Conservation (phyloP, 1,284 basidiomycete species). For the Veloboletus limbatus region DNA sequence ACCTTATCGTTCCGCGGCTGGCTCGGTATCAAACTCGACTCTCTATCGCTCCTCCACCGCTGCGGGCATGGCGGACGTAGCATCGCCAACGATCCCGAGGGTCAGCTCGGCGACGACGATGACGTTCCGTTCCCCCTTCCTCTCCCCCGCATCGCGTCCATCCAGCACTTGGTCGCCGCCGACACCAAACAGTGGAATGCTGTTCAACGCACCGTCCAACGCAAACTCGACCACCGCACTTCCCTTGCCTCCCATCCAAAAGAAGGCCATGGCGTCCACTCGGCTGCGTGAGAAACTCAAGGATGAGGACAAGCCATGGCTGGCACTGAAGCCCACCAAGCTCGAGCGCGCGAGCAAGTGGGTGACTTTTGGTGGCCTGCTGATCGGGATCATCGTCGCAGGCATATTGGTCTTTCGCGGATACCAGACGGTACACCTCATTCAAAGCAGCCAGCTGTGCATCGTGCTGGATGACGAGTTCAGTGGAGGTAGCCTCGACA, state of each 20-base stretch:
- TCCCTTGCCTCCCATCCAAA: conserved; percentile 35
- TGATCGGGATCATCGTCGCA: conserved; percentile 43
- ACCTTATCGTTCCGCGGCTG: conserved; percentile 37
- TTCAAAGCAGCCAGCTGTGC: conserved; percentile 51
- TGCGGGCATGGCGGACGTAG: conserved; percentile 16
- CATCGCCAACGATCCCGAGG: conserved; percentile 24
- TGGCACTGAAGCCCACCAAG: conserved; percentile 32
- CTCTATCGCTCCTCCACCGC: conserved; percentile 31
- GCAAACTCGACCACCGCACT: conserved; percentile 37
- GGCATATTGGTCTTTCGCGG: conserved; percentile 36
- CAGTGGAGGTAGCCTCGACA: conserved; percentile 43
- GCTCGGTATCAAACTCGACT: conserved; percentile 24
- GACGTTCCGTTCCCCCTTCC: conserved; percentile 64
- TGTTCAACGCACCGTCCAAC: conserved; percentile 33
- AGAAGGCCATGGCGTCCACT: conserved; percentile 50
- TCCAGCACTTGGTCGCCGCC: conserved; percentile 62
- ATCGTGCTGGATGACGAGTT: conserved; percentile 72
- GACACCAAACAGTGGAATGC: conserved; percentile 12
- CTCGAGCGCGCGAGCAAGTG: conserved; percentile 41
- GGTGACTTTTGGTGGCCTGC: conserved; percentile 42
- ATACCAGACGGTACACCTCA: conserved; percentile 35
- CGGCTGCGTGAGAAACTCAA: conserved; percentile 45
- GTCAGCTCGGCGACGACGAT: conserved; percentile 47
- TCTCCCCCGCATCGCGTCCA: conserved; percentile 64
- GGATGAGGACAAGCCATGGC: conserved; percentile 53